Evolutionary conservation across 345 rosid species (phyloP).

Genomic region (Clausena lansium): DNA sequence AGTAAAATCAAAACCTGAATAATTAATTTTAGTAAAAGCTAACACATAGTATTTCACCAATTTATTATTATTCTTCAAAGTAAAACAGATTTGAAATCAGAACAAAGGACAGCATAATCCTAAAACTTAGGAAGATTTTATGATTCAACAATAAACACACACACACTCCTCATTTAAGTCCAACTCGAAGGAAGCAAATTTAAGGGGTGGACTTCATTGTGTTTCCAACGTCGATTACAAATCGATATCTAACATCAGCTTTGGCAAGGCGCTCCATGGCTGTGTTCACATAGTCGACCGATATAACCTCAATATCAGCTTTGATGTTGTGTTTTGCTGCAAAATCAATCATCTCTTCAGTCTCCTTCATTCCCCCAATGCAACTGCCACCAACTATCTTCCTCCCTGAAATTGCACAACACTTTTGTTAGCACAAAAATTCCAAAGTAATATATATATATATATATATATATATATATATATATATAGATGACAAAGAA

Average conservation of each 20-base stretch:
- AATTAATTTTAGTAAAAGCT: too few relatives aligned
- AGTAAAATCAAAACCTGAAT: too few relatives aligned
- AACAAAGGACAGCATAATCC: too few relatives aligned
- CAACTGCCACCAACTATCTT: slow-evolving; percentile 43
- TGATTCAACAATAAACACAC: too few relatives aligned
- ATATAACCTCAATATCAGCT: slow-evolving; percentile 51
- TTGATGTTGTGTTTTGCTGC: slow-evolving; percentile 46
- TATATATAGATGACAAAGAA: too few relatives aligned
- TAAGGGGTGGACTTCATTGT: slow-evolving; percentile 32
- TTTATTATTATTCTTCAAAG: too few relatives aligned
- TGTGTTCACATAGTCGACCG: slow-evolving; percentile 48
- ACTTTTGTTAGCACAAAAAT: not conserved
- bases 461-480: too few relatives aligned
- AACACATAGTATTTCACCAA: too few relatives aligned
- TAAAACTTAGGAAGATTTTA: too few relatives aligned
- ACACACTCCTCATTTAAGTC: too few relatives aligned
- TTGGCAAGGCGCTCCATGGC: slow-evolving; percentile 46
- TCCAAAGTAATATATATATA: too few relatives aligned
- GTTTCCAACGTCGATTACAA: slow-evolving; percentile 58
- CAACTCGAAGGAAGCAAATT: not conserved
- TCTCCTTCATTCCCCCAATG: slow-evolving; percentile 55
- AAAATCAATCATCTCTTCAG: slow-evolving; percentile 52
- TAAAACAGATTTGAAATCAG: too few relatives aligned
- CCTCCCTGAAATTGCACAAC: slow-evolving; percentile 30
- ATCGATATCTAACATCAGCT: slow-evolving; percentile 52